phyloP scores from a whole-genome alignment of 176 grass and related monocot genomes.

The Oryza punctata region DNA sequence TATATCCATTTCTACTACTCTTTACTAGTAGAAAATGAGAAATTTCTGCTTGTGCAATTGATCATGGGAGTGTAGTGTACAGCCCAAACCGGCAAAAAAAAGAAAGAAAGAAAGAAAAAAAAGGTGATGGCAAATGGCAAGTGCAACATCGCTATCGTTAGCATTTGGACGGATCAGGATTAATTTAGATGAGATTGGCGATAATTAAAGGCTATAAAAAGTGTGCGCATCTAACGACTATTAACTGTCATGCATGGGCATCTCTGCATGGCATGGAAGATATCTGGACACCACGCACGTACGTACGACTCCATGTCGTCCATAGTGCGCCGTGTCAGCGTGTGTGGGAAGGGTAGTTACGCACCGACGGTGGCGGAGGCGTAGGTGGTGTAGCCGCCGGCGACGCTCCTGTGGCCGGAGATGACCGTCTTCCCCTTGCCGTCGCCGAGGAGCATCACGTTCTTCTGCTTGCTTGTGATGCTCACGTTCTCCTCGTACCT shows the following conservation, averaged over 20 bases:
- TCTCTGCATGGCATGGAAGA: slow-evolving; percentile 20
- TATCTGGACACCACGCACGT: neutral
- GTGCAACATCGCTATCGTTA: slow-evolving; percentile 20
- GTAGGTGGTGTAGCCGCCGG: slow-evolving; percentile 59
- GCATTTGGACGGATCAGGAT: neutral
- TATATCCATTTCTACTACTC: too few relatives aligned
- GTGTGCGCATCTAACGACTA: slow-evolving; percentile 5
- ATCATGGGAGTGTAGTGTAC: neutral
- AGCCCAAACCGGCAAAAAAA: neutral
- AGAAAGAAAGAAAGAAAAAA: neutral
- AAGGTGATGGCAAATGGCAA: neutral
- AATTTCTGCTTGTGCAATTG: neutral
- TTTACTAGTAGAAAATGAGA: too few relatives aligned
- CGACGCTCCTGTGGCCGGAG: slow-evolving; percentile 50
- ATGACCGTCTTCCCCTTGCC: slow-evolving; percentile 85
- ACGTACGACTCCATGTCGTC: neutral
- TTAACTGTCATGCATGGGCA: slow-evolving; percentile 6
- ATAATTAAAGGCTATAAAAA: slow-evolving; percentile 18
- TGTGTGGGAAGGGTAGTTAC: neutral
- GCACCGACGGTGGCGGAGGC: slow-evolving; percentile 79
- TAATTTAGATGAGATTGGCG: neutral
- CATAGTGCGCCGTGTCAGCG: neutral
- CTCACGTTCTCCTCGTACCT: slow-evolving; percentile 70
- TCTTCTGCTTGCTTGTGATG: slow-evolving; percentile 48
- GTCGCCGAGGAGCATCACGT: slow-evolving; percentile 83